phyloP scores from a whole-genome alignment of 169 alveolate genomes.

The Perkinsus marinus region DNA sequence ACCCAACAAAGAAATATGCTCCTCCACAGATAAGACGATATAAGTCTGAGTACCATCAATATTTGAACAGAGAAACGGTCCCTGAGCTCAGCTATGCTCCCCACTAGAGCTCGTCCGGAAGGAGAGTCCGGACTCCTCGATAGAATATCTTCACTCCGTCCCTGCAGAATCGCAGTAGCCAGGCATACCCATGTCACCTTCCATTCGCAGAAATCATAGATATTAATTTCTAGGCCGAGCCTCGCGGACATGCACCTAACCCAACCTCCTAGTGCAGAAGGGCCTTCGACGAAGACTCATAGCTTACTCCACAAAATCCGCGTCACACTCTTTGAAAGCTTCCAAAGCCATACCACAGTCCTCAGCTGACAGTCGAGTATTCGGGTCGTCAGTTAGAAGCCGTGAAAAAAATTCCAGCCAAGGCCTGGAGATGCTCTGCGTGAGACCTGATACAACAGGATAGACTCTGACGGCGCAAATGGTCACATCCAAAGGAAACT shows the following conservation, averaged over 20 bases:
- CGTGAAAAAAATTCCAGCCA: not conserved
- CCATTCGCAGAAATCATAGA: not conserved
- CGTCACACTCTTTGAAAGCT: not conserved
- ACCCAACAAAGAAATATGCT: not conserved
- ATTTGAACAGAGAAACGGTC: no score
- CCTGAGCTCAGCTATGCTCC: not conserved
- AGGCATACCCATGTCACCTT: not conserved
- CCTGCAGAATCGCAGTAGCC: not conserved
- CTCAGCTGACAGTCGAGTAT: not conserved
- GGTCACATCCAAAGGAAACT: no score
- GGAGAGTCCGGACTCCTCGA: not conserved
- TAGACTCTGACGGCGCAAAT: no score
- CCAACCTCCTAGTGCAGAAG: not conserved
- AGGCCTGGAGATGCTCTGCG: not conserved
- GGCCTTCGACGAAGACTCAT: no score
- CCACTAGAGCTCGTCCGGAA: not conserved
- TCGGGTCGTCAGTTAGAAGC: not conserved
- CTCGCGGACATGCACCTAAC: not conserved
- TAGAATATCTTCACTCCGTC: not conserved
- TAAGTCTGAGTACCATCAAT: not conserved
- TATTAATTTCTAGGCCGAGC: not conserved
- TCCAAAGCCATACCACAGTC: not conserved
- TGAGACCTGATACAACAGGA: not conserved
- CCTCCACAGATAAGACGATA: not conserved
- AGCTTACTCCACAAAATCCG: not conserved